A percentile compares a stretch with the other conserved stretches of the same genome.
phyloP scores from a whole-genome alignment of 1,139 yeast genomes.

The Yamadazyma friedrichii region DNA sequence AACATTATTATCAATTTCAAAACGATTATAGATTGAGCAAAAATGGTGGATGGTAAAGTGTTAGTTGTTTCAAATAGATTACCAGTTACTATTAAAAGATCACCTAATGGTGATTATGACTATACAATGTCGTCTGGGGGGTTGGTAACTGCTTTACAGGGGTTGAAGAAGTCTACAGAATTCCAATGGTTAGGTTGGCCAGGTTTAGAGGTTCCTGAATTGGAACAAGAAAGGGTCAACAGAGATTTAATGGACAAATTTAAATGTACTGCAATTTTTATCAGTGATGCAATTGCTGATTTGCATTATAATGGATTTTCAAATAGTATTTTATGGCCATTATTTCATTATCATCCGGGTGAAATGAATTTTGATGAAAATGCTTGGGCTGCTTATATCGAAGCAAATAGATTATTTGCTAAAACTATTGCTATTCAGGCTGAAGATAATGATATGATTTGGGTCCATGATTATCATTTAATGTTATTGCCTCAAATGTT shows the following conservation, averaged over 20 bases:
- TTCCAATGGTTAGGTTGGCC: conserved; percentile 99
- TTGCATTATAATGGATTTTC: conserved; percentile 95
- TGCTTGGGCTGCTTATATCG: conserved; percentile 97
- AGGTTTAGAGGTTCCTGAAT: conserved; percentile 77
- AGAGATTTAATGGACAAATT: conserved; percentile 72
- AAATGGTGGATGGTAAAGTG: conserved; percentile 60
- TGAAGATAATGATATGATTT: conserved; percentile 82
- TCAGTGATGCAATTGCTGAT: conserved; percentile 88
- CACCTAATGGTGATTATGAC: conserved; percentile 59
- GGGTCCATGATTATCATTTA: conserved; percentile 98
- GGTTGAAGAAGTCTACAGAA: conserved; percentile 77
- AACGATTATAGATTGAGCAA: background rate
- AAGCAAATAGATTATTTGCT: conserved; percentile 87
- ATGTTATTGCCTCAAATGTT: conserved; percentile 94
- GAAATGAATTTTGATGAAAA: conserved; percentile 97
- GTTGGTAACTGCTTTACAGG: conserved; percentile 91
- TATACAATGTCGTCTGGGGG: conserved; percentile 96
- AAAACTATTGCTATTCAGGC: conserved; percentile 67
- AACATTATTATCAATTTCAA: background rate
- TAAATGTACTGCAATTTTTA: conserved; percentile 86
- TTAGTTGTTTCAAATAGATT: conserved; percentile 91
- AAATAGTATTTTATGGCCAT: conserved; percentile 92
- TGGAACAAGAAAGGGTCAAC: conserved; percentile 68
- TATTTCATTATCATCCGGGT: conserved; percentile 98
- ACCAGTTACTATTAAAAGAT: conserved; percentile 84